Evolutionary conservation across 129 eudicot genomes (phyloP).

Genomic region (Kitagawia praeruptora): DNA sequence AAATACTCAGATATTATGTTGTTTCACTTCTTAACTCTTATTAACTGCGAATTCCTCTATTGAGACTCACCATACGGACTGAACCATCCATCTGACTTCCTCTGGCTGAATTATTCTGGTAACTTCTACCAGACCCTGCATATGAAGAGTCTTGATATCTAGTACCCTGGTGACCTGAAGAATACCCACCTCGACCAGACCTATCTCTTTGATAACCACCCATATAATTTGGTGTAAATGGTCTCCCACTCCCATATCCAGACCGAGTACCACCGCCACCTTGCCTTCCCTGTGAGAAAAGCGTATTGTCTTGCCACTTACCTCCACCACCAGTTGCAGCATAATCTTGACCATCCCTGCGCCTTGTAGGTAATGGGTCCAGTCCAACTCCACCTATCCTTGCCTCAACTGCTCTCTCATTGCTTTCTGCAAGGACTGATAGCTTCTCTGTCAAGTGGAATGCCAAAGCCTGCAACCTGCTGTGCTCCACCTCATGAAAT

Average conservation of each 20-base stretch:
- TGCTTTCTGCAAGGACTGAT: slow-evolving; percentile 8
- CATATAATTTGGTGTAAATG: slow-evolving; percentile 18
- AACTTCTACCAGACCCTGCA: slow-evolving; percentile 1
- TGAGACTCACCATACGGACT: slow-evolving; percentile 65
- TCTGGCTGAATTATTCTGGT: slow-evolving; percentile 20
- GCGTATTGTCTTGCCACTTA: slow-evolving; percentile 61
- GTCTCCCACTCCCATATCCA: slow-evolving; percentile 43
- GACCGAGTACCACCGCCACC: slow-evolving; percentile 39
- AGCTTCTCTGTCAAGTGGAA: slow-evolving; percentile 6
- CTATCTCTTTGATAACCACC: slow-evolving; percentile 43
- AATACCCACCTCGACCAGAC: slow-evolving; percentile 27
- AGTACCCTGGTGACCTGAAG: slow-evolving; percentile 29
- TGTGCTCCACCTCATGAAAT: slow-evolving; percentile 4
- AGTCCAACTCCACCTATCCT: slow-evolving; percentile 57
- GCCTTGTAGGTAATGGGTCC: slow-evolving; percentile 53
- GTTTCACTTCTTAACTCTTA: background rate
- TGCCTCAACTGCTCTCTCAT: slow-evolving; percentile 7
- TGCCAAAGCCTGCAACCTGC: slow-evolving; percentile 1
- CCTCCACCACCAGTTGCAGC: slow-evolving; percentile 38
- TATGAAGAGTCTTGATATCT: slow-evolving; percentile 29
- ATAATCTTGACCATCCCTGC: slow-evolving; percentile 81
- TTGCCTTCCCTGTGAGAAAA: slow-evolving; percentile 49
- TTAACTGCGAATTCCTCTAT: slow-evolving; percentile 47
- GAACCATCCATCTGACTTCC: slow-evolving; percentile 57
- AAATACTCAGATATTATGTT: background rate